Conservation (phyloP, 2,329 filamentous ascomycete genomes). For the Claviceps sp. region DNA sequence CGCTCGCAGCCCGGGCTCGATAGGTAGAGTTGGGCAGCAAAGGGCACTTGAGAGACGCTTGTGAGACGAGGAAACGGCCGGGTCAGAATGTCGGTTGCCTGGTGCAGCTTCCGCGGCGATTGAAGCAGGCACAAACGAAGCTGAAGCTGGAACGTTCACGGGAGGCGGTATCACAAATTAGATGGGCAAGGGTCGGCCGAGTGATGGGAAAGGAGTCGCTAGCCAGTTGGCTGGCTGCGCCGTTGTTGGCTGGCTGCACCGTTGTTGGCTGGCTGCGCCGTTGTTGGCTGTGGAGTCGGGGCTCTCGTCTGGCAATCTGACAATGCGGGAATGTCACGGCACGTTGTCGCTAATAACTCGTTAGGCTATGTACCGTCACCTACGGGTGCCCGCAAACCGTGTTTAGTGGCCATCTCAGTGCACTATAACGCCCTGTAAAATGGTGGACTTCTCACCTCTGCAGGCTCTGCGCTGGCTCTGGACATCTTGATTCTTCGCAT, state of each 20-base stretch:
- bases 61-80: neutral
- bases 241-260: too few relatives aligned
- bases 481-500: too few relatives aligned
- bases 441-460: too few relatives aligned
- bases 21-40: neutral
- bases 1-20: neutral
- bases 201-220: neutral
- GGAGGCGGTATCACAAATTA: neutral
- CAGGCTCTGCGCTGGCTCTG: too few relatives aligned
- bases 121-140: conserved; percentile 3
- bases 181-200: neutral
- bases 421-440: too few relatives aligned
- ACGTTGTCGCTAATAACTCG: too few relatives aligned
- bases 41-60: neutral
- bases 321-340: too few relatives aligned
- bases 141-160: neutral
- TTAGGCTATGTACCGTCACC: too few relatives aligned
- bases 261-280: neutral
- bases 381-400: too few relatives aligned
- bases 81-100: neutral
- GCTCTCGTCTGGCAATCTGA: too few relatives aligned
- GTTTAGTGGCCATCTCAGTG: too few relatives aligned
- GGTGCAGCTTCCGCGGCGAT: neutral
- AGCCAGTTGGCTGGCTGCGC: neutral
- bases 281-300: neutral